A percentile compares a stretch with the other conserved stretches of the same genome.
Conservation (phyloP, 805 yeast genomes). For the Ogataea neopini region DNA sequence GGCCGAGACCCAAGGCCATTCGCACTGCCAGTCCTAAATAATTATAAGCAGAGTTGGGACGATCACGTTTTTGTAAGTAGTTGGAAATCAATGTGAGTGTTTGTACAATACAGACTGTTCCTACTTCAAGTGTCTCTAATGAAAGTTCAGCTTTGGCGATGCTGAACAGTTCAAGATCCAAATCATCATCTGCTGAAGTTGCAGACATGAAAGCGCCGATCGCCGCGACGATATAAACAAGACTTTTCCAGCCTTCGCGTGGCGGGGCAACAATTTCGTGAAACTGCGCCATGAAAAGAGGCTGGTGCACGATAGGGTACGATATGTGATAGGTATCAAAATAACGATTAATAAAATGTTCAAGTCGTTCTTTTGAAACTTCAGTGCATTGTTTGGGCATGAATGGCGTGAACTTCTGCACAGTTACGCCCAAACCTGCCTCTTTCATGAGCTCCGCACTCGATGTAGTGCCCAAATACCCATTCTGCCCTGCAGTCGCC, state of each 20-base stretch:
- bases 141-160: slow-evolving; percentile 16
- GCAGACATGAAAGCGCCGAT: slow-evolving; percentile 23
- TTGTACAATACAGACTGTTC: slow-evolving; percentile 19
- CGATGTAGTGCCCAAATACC: slow-evolving; percentile 19
- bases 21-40: slow-evolving; percentile 18
- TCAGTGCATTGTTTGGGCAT: neutral
- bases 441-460: slow-evolving; percentile 15
- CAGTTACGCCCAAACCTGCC: neutral
- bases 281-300: slow-evolving; percentile 21
- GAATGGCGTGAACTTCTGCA: neutral
- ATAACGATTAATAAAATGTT: slow-evolving; percentile 14
- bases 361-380: slow-evolving; percentile 5
- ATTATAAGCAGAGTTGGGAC: slow-evolving; percentile 19
- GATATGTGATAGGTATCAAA: slow-evolving; percentile 20
- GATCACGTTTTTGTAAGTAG: slow-evolving; percentile 19
- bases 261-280: slow-evolving; percentile 19
- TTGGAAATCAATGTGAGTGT: slow-evolving; percentile 18
- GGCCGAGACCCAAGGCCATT: slow-evolving; percentile 19
- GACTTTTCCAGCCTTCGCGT: slow-evolving; percentile 18
- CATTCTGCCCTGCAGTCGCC: slow-evolving; percentile 21
- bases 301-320: slow-evolving; percentile 19
- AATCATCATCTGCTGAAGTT: slow-evolving; percentile 11
- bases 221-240: slow-evolving; percentile 20
- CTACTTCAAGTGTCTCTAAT: slow-evolving; percentile 17
- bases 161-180: slow-evolving; percentile 15